phyloP scores from a whole-genome alignment of 129 eudicot genomes.

The Lactuca sativa region DNA sequence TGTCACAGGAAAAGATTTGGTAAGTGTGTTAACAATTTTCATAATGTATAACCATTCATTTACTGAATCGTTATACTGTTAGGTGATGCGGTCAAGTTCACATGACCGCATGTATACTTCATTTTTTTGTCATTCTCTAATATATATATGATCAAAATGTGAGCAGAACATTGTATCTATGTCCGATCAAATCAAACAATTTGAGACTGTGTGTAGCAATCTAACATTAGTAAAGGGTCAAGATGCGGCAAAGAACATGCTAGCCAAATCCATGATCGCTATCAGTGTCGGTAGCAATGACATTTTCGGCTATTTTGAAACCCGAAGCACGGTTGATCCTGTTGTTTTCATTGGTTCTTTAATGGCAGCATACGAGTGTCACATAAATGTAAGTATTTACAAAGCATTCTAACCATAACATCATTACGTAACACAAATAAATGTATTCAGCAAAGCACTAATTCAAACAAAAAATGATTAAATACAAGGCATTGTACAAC shows the following conservation, averaged over 20 bases:
- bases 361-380: constrained; percentile 28
- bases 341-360: constrained; percentile 22
- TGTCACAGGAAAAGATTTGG: constrained; percentile 24
- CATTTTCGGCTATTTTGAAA: constrained; percentile 38
- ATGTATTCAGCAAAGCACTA: neutral
- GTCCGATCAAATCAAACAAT: constrained; percentile 46
- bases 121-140: neutral
- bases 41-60: neutral
- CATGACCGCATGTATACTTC: neutral
- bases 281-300: constrained; percentile 55
- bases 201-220: constrained; percentile 22
- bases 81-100: neutral
- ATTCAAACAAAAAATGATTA: neutral
- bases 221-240: constrained; percentile 28
- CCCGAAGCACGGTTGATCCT: constrained; percentile 19
- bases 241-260: constrained; percentile 21
- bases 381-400: constrained; percentile 35
- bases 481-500: constrained; percentile 43
- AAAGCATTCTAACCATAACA: neutral
- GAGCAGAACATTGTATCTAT: constrained; percentile 43
- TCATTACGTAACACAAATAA: neutral
- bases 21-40: neutral
- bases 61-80: neutral
- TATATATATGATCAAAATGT: neutral
- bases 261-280: constrained; percentile 38